Conservation (phyloP, 768 basidiomycete genomes). For the Crucibulum laeve region DNA sequence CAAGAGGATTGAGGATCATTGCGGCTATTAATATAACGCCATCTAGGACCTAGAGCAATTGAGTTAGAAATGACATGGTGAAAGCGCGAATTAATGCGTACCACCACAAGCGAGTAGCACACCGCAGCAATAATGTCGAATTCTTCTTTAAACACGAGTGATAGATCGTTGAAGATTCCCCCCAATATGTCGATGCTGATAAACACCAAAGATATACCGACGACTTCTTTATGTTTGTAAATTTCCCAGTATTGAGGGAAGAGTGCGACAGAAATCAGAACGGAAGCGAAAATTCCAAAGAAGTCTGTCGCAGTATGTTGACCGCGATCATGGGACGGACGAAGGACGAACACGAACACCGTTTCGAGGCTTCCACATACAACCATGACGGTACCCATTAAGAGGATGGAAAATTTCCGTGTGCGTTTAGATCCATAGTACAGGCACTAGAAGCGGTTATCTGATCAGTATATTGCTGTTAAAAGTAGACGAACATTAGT, state of each 20-base stretch:
- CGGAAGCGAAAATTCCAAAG: conserved; percentile 59
- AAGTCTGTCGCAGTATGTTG: conserved; percentile 35
- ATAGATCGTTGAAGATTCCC: conserved; percentile 65
- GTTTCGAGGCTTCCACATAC: conserved; percentile 55
- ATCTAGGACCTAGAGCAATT: conserved; percentile 50
- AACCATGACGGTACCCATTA: conserved; percentile 33
- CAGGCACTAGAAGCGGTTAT: conserved; percentile 43
- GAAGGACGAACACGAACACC: conserved; percentile 54
- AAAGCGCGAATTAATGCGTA: conserved; percentile 22
- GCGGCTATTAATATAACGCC: conserved; percentile 56
- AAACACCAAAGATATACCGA: conserved; percentile 68
- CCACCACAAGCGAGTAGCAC: conserved; percentile 60
- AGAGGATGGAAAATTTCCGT: conserved; percentile 20
- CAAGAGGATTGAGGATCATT: conserved; percentile 60
- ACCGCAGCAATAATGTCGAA: conserved; percentile 64
- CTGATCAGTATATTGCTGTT: background rate
- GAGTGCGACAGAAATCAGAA: conserved; percentile 48
- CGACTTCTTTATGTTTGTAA: conserved; percentile 53
- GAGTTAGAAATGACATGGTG: background rate
- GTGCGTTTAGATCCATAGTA: conserved; percentile 55
- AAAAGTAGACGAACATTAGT: background rate
- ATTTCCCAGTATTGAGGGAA: conserved; percentile 76
- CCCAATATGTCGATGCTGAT: conserved; percentile 69
- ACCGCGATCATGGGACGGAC: conserved; percentile 31
- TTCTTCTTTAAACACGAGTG: conserved; percentile 58